A percentile compares a stretch with the other conserved stretches of the same genome.
Evolutionary conservation across 2,329 filamentous ascomycete genomes (phyloP).

Genomic region (Colletotrichum eleusines): DNA sequence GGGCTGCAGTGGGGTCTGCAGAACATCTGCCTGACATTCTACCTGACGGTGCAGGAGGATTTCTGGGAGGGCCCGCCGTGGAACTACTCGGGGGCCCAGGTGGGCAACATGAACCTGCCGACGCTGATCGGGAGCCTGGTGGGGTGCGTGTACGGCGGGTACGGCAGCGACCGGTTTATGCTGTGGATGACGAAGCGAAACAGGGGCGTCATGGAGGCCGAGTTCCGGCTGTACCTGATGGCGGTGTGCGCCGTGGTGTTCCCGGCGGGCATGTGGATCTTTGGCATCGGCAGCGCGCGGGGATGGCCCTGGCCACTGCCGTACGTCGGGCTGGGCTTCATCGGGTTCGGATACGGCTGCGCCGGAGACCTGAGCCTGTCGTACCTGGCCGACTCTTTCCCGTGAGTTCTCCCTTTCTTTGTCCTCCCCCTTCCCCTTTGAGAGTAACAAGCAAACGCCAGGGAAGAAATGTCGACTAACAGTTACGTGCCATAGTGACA

Average conservation of each 20-base stretch:
- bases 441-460: neutral
- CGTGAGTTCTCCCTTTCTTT: conserved; percentile 44
- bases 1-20: conserved; percentile 71
- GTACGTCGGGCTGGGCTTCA: conserved; percentile 68
- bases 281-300: conserved; percentile 63
- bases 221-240: conserved; percentile 65
- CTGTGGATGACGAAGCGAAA: conserved; percentile 66
- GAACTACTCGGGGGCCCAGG: conserved; percentile 65
- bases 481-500: conserved; percentile 50
- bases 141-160: conserved; percentile 69
- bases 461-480: neutral
- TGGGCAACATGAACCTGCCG: conserved; percentile 70
- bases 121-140: conserved; percentile 66
- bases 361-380: conserved; percentile 68
- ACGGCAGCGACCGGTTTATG: conserved; percentile 67
- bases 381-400: conserved; percentile 67
- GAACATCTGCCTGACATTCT: conserved; percentile 71
- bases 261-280: conserved; percentile 64
- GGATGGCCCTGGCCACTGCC: conserved; percentile 66
- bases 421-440: no score
- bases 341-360: conserved; percentile 70
- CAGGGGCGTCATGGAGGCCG: conserved; percentile 66
- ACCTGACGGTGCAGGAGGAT: conserved; percentile 69
- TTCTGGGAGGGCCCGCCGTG: conserved; percentile 66
- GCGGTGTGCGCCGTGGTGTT: conserved; percentile 62